Evolutionary conservation across 768 basidiomycete species (phyloP), one percentile per base, ranked within the genome.

Genomic region (Suillus alpinus): DNA sequence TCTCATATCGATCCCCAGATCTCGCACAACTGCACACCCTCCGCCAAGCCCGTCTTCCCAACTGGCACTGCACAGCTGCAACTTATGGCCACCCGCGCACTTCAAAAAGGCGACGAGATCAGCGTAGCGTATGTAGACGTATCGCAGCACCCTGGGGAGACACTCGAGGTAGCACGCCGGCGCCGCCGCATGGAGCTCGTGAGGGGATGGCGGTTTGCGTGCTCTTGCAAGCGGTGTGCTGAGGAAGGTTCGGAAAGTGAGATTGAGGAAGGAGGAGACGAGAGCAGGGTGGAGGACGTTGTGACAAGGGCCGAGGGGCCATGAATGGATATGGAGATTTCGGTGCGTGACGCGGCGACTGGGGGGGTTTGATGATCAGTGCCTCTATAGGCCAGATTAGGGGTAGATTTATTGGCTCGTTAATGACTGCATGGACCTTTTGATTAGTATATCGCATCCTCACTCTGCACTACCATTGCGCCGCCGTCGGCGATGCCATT

Each of bases 141-240:
- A 64, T 74, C 76, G 0, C 83, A 84, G 67, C 83, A 78, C 60
- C 69, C 77, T 1, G 83, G 68, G 31, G 89, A 91, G 73, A 78
- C 78, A 37, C 63, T 69, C 10, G 70, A 75, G 3, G 85, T 87
- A 32, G 84, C 86, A 56, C 80, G 89, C 59, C 78, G 84, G 59
- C 80, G 88, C 47, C 78, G 92, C 63, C 82, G 92, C 36, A 78
- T 80, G 66, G 89, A 92, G 76, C 81, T 94, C 40, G 90, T 83
- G 26, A 81, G 88, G 46, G 92, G 92, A 37, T 94, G 92, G 92
- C 79, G 81, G 60, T 92, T 94, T 70, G 85, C 89, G 12, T 94
- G 92, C 68, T 72, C 76, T 55, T 94, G 92, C 70, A 73, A 78
- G 58, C 81, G 84, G 47, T 94, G 92, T 69, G 68, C 73, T 40